Conservation (phyloP, 805 yeast genomes). For the Sugiyamaella mastotermitis region DNA sequence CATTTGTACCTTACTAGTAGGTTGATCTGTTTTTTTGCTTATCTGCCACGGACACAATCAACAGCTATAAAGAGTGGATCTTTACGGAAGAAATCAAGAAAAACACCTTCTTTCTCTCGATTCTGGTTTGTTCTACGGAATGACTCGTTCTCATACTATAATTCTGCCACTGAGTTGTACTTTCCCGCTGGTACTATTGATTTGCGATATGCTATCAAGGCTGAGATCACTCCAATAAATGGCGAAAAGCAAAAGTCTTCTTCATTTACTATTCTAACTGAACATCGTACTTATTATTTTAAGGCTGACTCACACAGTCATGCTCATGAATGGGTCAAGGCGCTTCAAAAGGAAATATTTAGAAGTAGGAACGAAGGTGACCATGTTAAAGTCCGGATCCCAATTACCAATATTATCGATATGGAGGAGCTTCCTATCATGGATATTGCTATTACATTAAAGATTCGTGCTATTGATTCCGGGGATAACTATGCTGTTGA, state of each 20-base stretch:
- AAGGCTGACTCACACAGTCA: slow-evolving; percentile 65
- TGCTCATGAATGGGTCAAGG: slow-evolving; percentile 77
- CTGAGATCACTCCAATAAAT: slow-evolving; percentile 40
- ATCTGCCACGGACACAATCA: slow-evolving; percentile 53
- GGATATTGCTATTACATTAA: slow-evolving; percentile 49
- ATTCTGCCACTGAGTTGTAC: slow-evolving; percentile 71
- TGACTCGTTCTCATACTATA: slow-evolving; percentile 61
- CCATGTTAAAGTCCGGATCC: slow-evolving; percentile 72
- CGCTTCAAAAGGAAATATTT: slow-evolving; percentile 70
- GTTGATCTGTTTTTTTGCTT: slow-evolving; percentile 69
- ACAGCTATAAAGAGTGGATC: slow-evolving; percentile 45
- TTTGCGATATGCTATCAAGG: slow-evolving; percentile 54
- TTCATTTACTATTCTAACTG: slow-evolving; percentile 51
- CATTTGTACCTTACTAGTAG: slow-evolving; percentile 66
- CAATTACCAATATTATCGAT: slow-evolving; percentile 60
- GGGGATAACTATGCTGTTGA: slow-evolving; percentile 52
- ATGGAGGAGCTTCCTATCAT: slow-evolving; percentile 51
- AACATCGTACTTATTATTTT: slow-evolving; percentile 53
- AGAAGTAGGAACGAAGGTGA: slow-evolving; percentile 63
- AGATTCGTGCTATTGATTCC: slow-evolving; percentile 56
- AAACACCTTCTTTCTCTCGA: slow-evolving; percentile 39
- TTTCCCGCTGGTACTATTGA: slow-evolving; percentile 77
- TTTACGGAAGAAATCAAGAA: slow-evolving; percentile 38
- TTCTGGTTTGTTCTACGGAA: slow-evolving; percentile 78
- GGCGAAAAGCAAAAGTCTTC: slow-evolving; percentile 16